These are phyloP conservation scores for Daldinia concentrica DNA, from an alignment of 495 filamentous ascomycete genomes.

Conservation along the genomic window DNA sequence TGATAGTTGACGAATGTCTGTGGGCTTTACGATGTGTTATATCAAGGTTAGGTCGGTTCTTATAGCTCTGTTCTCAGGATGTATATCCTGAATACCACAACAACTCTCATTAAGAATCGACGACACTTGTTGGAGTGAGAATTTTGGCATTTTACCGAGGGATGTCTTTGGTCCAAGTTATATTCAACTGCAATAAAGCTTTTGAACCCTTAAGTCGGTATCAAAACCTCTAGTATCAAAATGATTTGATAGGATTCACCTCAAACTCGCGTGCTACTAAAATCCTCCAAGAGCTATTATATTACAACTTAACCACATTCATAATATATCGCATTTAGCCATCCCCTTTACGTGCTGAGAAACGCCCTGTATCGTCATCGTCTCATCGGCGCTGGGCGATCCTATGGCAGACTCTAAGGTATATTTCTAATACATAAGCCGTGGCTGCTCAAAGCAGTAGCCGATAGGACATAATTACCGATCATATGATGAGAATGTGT, in stretches of 20 bases:
- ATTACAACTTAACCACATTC: too few species aligned
- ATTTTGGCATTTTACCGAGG: not conserved
- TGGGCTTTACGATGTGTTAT: not conserved
- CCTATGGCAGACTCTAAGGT: too few species aligned
- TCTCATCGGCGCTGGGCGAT: too few species aligned
- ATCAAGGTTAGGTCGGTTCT: not conserved
- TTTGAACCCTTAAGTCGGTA: not conserved
- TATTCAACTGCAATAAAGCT: not conserved
- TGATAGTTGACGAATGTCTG: not conserved
- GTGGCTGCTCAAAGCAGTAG: too few species aligned
- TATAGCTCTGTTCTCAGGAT: not conserved
- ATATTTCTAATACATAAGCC: too few species aligned
- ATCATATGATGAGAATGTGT: too few species aligned
- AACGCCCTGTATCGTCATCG: too few species aligned
- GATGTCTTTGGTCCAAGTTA: not conserved
- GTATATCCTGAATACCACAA: not conserved
- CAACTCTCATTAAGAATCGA: not conserved
- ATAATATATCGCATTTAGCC: too few species aligned
- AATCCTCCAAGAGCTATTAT: too few species aligned
- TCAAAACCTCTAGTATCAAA: not conserved
- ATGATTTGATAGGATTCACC: not conserved
- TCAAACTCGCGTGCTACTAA: too few species aligned
- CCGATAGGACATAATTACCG: too few species aligned
- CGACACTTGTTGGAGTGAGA: not conserved
- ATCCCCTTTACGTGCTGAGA: too few species aligned